Percentiles rank a stretch among this genome's conserved stretches.
Conservation (phyloP, 192 early-diverging fungal species). For the Backusella tuberculispora region DNA sequence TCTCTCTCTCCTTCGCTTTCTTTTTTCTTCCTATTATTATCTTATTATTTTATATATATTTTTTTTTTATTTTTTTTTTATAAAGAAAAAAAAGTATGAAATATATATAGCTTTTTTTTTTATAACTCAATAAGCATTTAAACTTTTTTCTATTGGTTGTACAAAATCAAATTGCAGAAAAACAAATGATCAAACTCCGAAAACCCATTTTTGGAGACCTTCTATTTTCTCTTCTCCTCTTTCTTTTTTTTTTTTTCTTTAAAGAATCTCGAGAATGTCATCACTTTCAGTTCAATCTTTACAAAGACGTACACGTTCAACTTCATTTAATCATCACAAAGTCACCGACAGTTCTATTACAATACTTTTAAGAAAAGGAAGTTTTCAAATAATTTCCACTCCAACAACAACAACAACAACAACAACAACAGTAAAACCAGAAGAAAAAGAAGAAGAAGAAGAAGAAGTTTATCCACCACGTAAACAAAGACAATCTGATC, state of each 20-base stretch:
- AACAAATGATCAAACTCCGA: not conserved
- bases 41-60: too few species aligned
- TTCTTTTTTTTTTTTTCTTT: not conserved
- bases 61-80: not conserved
- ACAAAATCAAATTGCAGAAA: conserved; percentile 15
- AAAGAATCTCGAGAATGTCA: not conserved
- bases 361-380: not conserved
- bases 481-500: conserved; percentile 3
- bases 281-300: not conserved
- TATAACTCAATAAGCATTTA: too few species aligned
- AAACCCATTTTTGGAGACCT: not conserved
- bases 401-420: not conserved
- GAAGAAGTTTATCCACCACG: conserved; percentile 19
- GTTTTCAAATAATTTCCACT: not conserved
- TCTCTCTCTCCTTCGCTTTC: not conserved
- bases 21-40: not conserved
- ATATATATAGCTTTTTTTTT: not conserved
- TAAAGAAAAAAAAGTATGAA: too few species aligned
- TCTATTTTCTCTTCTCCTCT: not conserved
- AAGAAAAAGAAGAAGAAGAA: too few species aligned
- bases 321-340: conserved; percentile 16
- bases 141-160: not conserved
- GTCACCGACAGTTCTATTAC: not conserved
- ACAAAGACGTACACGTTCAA: conserved; percentile 3
- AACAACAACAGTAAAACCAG: too few species aligned